A percentile compares a stretch with the other conserved stretches of the same genome.
Evolutionary conservation across 2,329 filamentous ascomycete genomes (phyloP).

Genomic region (Pseudogymnoascus pannorum): DNA sequence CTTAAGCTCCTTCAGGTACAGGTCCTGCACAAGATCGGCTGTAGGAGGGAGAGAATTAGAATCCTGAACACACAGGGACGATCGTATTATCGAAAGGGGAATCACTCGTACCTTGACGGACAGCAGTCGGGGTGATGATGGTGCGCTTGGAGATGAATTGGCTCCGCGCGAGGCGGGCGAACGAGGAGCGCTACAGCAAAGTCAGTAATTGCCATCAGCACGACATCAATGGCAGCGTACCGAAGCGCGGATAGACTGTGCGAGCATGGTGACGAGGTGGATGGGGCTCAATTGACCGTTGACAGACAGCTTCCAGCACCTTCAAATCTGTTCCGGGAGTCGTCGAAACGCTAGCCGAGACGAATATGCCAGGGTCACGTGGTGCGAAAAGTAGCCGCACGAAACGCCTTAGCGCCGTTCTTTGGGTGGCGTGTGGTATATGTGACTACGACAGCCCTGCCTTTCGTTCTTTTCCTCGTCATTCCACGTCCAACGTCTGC

Average conservation of each 20-base stretch:
- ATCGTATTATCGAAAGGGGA: not conserved
- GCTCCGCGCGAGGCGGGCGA: conserved; percentile 28
- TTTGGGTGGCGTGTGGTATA: not conserved
- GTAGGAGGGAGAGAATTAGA: conserved; percentile 13
- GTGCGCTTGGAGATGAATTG: conserved; percentile 27
- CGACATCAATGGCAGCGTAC: conserved; percentile 20
- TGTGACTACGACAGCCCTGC: conserved; percentile 8
- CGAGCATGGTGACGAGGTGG: conserved; percentile 28
- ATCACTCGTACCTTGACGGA: conserved; percentile 28
- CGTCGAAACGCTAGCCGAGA: conserved; percentile 10
- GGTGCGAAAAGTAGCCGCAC: conserved; percentile 3
- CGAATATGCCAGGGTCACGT: conserved; percentile 1
- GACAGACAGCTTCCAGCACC: conserved; percentile 11
- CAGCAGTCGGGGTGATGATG: conserved; percentile 29
- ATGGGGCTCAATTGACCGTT: conserved; percentile 26
- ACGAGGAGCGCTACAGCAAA: conserved; percentile 28
- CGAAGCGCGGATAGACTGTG: conserved; percentile 30
- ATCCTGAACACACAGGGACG: not conserved
- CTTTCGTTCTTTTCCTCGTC: conserved; percentile 13
- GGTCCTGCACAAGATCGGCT: conserved; percentile 97
- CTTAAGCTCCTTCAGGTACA: conserved; percentile 95
- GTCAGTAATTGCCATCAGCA: conserved; percentile 15
- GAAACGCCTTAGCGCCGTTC: not conserved
- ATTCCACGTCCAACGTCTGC: conserved; percentile 21
- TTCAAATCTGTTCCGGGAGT: conserved; percentile 10